phyloP scores from a whole-genome alignment of 2,329 filamentous ascomycete genomes.

The Shiraia bambusicola region DNA sequence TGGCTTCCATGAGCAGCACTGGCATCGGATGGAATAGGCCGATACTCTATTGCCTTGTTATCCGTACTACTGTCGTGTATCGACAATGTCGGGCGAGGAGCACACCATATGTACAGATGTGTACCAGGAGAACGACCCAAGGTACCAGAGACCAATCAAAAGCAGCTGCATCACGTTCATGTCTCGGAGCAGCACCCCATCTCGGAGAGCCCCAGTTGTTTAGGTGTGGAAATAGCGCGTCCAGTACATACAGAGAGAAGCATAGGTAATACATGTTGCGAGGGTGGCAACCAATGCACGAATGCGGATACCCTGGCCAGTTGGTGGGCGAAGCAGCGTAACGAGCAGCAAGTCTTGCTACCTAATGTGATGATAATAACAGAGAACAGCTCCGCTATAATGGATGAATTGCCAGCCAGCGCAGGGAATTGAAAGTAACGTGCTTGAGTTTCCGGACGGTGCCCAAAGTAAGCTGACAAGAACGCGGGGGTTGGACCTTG shows the following conservation, averaged over 20 bases:
- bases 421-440: not conserved
- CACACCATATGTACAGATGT: not conserved
- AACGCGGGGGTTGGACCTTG: not conserved
- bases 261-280: constrained; percentile 17
- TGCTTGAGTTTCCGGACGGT: too few species aligned
- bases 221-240: constrained; percentile 19
- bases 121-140: constrained; percentile 7
- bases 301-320: constrained; percentile 7
- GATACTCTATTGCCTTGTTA: too few species aligned
- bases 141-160: constrained; percentile 30
- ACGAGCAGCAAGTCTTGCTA: constrained; percentile 24
- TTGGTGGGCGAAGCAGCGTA: constrained; percentile 9
- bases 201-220: constrained; percentile 10
- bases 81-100: not conserved
- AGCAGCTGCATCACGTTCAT: constrained; percentile 4
- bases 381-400: constrained; percentile 2
- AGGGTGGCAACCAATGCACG: constrained; percentile 17
- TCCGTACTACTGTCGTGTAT: too few species aligned
- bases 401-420: not conserved
- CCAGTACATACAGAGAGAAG: constrained; percentile 19
- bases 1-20: too few species aligned
- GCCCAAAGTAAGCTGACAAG: not conserved
- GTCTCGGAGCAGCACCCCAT: constrained; percentile 3
- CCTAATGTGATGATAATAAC: constrained; percentile 16
- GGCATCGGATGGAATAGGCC: too few species aligned